phyloP scores from a whole-genome alignment of 1,284 basidiomycete genomes.

The Acaromyces ingoldii region DNA sequence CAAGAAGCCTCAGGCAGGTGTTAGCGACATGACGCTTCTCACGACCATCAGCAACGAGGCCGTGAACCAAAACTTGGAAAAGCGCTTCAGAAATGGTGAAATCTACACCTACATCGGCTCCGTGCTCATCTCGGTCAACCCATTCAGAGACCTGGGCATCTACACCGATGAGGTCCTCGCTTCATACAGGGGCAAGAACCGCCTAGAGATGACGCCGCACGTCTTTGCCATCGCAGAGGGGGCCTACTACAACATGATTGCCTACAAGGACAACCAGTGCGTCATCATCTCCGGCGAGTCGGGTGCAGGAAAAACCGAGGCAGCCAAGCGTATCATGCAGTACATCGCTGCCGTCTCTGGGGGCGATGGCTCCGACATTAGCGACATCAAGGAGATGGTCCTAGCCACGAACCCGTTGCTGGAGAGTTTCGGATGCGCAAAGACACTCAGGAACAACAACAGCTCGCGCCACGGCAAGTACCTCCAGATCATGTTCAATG shows the following conservation, averaged over 20 bases:
- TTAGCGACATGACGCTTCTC: slow-evolving; percentile 96
- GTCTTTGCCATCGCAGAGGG: slow-evolving; percentile 96
- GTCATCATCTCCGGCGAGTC: slow-evolving; percentile 99
- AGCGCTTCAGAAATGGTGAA: slow-evolving; percentile 86
- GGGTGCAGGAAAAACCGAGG: slow-evolving; percentile 48
- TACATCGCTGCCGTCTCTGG: slow-evolving; percentile 97
- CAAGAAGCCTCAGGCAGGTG: slow-evolving; percentile 64
- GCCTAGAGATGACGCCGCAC: slow-evolving; percentile 95
- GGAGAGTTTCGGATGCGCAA: slow-evolving; percentile 98
- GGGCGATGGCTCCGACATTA: slow-evolving; percentile 69
- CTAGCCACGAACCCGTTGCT: slow-evolving; percentile 94
- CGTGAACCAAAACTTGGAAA: slow-evolving; percentile 96
- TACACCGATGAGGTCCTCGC: slow-evolving; percentile 83
- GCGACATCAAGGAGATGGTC: slow-evolving; percentile 99
- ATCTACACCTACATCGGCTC: slow-evolving; percentile 99
- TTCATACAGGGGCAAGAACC: slow-evolving; percentile 92
- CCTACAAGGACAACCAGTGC: slow-evolving; percentile 98
- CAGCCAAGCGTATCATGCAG: slow-evolving; percentile 79
- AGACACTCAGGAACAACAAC: slow-evolving; percentile 97
- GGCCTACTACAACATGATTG: slow-evolving; percentile 98
- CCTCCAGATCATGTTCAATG: slow-evolving; percentile 98
- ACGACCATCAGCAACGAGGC: slow-evolving; percentile 96
- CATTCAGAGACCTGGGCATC: slow-evolving; percentile 82
- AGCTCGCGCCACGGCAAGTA: slow-evolving; percentile 99
- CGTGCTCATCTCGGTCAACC: slow-evolving; percentile 97